Conservation (phyloP, 2,329 filamentous ascomycete species). For the Ophiostoma montium region DNA sequence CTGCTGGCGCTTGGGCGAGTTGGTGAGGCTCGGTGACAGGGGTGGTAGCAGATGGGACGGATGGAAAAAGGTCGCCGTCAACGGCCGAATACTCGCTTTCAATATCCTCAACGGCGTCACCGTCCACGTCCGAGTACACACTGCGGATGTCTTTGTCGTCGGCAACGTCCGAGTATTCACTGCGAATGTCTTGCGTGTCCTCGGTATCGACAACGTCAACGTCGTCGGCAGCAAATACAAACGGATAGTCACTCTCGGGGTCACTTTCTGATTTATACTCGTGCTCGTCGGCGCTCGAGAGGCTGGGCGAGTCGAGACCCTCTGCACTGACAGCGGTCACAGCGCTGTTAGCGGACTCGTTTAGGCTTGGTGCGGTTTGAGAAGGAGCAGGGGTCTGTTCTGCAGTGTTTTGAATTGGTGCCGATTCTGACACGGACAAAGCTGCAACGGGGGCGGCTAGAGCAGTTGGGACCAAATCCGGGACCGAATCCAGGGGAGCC, state of each 20-base stretch:
- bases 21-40: neutral
- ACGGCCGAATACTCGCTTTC: neutral
- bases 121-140: neutral
- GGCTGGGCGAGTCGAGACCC: neutral
- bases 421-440: slow-evolving; percentile 12
- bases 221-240: neutral
- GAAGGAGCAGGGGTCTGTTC: slow-evolving; percentile 27
- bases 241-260: neutral
- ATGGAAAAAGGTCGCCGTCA: neutral
- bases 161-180: neutral
- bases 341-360: neutral
- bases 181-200: neutral
- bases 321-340: neutral
- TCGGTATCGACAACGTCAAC: neutral
- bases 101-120: neutral
- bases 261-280: neutral
- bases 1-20: neutral
- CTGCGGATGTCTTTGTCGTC: neutral
- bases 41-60: neutral
- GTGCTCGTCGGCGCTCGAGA: neutral
- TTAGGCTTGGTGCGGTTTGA: slow-evolving; percentile 3
- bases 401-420: slow-evolving; percentile 24
- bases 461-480: slow-evolving; percentile 5
- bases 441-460: neutral
- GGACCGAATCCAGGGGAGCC: neutral